These are phyloP conservation scores for Boletus coccyginus DNA, from an alignment of 768 basidiomycete genomes.

Conservation along the genomic window DNA sequence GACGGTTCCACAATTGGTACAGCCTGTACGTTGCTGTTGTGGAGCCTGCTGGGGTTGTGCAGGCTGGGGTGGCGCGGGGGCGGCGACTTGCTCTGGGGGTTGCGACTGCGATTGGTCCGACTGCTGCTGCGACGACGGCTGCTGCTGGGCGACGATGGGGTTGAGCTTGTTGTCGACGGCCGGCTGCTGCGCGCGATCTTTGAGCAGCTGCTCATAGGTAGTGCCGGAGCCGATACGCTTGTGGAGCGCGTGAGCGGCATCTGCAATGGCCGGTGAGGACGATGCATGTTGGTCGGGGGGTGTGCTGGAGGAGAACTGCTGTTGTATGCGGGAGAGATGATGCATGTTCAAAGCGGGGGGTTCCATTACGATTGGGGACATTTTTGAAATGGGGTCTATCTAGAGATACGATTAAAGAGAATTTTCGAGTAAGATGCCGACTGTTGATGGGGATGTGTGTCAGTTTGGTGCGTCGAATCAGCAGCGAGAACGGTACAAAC, in stretches of 20 bases:
- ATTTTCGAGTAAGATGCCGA: conserved; percentile 17
- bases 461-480: neutral
- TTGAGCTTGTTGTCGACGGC: conserved; percentile 14
- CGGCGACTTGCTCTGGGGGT: conserved; percentile 27
- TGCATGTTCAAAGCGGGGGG: conserved; percentile 51
- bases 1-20: conserved; percentile 74
- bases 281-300: conserved; percentile 29
- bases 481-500: neutral
- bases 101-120: conserved; percentile 15
- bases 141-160: conserved; percentile 15
- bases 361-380: conserved; percentile 61
- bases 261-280: conserved; percentile 9
- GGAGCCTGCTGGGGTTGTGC: conserved; percentile 25
- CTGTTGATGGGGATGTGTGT: conserved; percentile 18
- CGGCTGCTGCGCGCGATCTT: conserved; percentile 27
- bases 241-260: conserved; percentile 26
- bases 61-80: conserved; percentile 24
- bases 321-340: conserved; percentile 49
- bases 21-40: conserved; percentile 44
- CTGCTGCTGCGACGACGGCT: conserved; percentile 7
- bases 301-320: conserved; percentile 40
- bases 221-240: conserved; percentile 28
- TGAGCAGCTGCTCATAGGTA: conserved; percentile 32
- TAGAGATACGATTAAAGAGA: conserved; percentile 34
- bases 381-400: conserved; percentile 32